A percentile compares a stretch with the other conserved stretches of the same genome.
These are phyloP conservation scores for Syzygium oleosum DNA, from an alignment of 345 rosid species.

Conservation along the genomic window DNA sequence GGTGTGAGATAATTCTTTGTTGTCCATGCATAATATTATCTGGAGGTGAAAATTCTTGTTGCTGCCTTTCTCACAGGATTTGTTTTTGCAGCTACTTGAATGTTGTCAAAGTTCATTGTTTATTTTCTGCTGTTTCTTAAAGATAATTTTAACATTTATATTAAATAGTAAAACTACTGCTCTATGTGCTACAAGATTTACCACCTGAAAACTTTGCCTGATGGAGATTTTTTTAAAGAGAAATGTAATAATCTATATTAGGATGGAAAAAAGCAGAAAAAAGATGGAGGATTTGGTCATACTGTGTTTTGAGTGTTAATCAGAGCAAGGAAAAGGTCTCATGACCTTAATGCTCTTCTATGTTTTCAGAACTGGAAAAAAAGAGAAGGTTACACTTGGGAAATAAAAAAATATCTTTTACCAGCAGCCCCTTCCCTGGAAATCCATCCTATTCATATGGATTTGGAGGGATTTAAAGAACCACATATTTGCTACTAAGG, in stretches of 20 bases:
- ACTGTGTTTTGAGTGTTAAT: not conserved
- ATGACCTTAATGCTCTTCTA: not conserved
- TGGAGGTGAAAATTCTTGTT: not conserved
- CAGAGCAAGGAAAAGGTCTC: not conserved
- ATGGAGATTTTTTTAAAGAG: not conserved
- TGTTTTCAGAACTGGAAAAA: not conserved
- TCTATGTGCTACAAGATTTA: not conserved
- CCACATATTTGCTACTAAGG: not conserved
- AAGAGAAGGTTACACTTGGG: not conserved
- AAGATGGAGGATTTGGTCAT: not conserved
- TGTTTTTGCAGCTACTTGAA: not conserved
- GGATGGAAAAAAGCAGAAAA: not conserved
- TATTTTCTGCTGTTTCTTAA: not conserved
- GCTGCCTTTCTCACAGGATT: not conserved
- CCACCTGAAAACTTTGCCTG: not conserved
- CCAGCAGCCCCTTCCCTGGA: not conserved
- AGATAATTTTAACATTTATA: not conserved
- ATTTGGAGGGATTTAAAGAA: not conserved
- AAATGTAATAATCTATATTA: not conserved
- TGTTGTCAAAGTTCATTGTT: not conserved
- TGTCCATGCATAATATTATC: not conserved
- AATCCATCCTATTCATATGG: not conserved
- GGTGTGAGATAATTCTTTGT: conserved; percentile 21
- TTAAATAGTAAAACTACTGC: not conserved
- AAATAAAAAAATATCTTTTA: not conserved